Conservation (phyloP, 2,329 filamentous ascomycete genomes). For the Penicillium nordicum region DNA sequence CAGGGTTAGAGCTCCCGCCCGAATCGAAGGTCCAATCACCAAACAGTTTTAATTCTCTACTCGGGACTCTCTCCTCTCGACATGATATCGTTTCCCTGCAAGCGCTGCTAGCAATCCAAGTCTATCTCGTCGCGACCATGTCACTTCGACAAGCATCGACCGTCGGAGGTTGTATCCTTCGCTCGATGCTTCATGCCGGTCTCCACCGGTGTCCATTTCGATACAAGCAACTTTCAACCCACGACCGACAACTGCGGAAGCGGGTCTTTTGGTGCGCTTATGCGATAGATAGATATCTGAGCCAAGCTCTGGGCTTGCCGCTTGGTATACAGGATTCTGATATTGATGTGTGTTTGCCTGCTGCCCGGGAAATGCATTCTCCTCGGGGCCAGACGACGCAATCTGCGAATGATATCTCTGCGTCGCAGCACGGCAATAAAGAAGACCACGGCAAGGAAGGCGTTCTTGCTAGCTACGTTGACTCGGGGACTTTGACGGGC, state of each 20-base stretch:
- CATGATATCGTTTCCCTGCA: conserved; percentile 49
- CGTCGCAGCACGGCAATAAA: conserved; percentile 1
- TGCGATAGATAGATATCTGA: conserved; percentile 43
- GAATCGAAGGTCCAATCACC: conserved; percentile 40
- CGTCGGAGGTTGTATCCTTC: conserved; percentile 47
- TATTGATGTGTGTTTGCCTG: conserved; percentile 48
- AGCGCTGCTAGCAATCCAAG: conserved; percentile 48
- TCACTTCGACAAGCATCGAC: conserved; percentile 50
- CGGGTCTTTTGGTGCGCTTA: conserved; percentile 45
- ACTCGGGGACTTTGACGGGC: conserved; percentile 40
- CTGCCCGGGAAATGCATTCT: conserved; percentile 40
- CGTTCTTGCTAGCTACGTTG: conserved; percentile 38
- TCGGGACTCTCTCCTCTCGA: conserved; percentile 39
- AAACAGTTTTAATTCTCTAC: conserved; percentile 37
- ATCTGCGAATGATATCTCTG: background rate
- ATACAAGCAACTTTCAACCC: conserved; percentile 45
- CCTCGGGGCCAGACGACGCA: conserved; percentile 9
- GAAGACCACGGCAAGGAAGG: conserved; percentile 26
- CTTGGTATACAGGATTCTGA: conserved; percentile 44
- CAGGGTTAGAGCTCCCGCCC: conserved; percentile 32
- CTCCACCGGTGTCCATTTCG: conserved; percentile 53
- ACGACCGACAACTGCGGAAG: conserved; percentile 41
- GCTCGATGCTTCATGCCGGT: conserved; percentile 50
- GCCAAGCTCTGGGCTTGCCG: conserved; percentile 39
- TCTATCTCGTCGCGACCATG: conserved; percentile 50